Conservation (phyloP, 306 rosid species). For the Gynostemma pentaphyllum region DNA sequence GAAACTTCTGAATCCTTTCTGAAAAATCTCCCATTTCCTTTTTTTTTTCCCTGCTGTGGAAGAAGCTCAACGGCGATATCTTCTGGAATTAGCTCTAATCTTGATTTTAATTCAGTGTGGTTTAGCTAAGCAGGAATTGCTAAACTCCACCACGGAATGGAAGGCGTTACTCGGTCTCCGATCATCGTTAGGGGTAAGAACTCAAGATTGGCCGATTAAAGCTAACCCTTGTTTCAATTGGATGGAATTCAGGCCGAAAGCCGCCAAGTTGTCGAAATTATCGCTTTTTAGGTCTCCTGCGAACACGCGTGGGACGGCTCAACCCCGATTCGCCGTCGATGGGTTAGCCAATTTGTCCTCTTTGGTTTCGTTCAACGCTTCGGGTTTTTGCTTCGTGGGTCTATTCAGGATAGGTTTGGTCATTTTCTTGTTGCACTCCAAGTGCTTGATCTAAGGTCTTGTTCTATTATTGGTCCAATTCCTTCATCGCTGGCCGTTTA, state of each 20-base stretch:
- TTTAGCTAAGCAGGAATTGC: constrained; percentile 20
- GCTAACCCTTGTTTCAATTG: constrained; percentile 53
- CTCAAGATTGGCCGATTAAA: constrained; percentile 69
- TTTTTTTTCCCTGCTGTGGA: too few relatives aligned
- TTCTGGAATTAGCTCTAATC: constrained; percentile 16
- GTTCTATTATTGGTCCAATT: constrained; percentile 43
- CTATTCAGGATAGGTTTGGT: constrained; percentile 85
- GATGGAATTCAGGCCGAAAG: constrained; percentile 54
- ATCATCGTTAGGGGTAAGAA: constrained; percentile 58
- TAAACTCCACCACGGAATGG: constrained; percentile 40
- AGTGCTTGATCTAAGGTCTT: constrained; percentile 59
- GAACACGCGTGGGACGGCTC: constrained; percentile 31
- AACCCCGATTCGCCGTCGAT: constrained; percentile 51
- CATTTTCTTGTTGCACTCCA: constrained; percentile 32
- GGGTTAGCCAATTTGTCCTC: constrained; percentile 44
- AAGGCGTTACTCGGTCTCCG: constrained; percentile 57
- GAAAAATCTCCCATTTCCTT: too few relatives aligned
- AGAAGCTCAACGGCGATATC: constrained; percentile 16
- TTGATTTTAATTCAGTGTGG: constrained; percentile 32
- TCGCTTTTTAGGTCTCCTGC: constrained; percentile 46
- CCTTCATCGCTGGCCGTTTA: constrained; percentile 55
- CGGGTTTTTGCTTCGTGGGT: constrained; percentile 74
- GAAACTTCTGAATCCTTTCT: too few relatives aligned
- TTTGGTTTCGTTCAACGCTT: constrained; percentile 60
- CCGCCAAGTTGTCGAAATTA: constrained; percentile 36